Base-by-base conservation (phyloP, 768 basidiomycete species). In the Leucosporidium creatinivorum region DNA sequence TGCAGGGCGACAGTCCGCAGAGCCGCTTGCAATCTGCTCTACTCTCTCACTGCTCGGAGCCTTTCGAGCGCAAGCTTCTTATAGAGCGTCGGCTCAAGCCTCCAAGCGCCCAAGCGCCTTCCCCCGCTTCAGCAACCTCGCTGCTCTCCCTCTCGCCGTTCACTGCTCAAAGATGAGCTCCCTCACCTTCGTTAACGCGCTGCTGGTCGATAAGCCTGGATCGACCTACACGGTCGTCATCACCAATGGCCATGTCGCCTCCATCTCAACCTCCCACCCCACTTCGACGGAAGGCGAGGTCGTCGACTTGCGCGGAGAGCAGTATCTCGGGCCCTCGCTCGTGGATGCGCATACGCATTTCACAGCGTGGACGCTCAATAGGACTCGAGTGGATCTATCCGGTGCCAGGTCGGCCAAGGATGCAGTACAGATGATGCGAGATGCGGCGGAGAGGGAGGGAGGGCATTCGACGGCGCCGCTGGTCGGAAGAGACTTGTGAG, bases 271-370 rank as follows among this genome's bases (percentile, higher is more conserved):
- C 26, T 17, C 25, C 1, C 2, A 1, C n/a, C n/a, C 52, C 52
- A 17, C 52, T 17, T 28, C 52, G 26, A 26, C n/a, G 1, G 52
- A 28, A 12, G 52, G 25, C 7, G 52, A 54, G 52, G 52, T 54
- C 25, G 9, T 54, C 23, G 52, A 54, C 52, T 28, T 54, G 23
- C 23, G 26, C 23, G 52, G 52, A 54, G 6, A 60, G 50, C 26
- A n/a, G 3, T 62, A 23, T 36, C 33, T 69, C 28, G 63, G 55
- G 1, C 68, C 68, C 1, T 64, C 63, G 5, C 49, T 69, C 28
- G 31, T 61, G 33, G 68, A 69, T 23, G 10, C n/a, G 7, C 68
- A 69, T 50, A 64, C 63, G 1, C 68, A 69, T 54, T 69, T 69
- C 39, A 31, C 63, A 1, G 31, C 63, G 18, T 69, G 59, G 60